Conservation (phyloP, 768 basidiomycete species). For the Polyporus arcularius region DNA sequence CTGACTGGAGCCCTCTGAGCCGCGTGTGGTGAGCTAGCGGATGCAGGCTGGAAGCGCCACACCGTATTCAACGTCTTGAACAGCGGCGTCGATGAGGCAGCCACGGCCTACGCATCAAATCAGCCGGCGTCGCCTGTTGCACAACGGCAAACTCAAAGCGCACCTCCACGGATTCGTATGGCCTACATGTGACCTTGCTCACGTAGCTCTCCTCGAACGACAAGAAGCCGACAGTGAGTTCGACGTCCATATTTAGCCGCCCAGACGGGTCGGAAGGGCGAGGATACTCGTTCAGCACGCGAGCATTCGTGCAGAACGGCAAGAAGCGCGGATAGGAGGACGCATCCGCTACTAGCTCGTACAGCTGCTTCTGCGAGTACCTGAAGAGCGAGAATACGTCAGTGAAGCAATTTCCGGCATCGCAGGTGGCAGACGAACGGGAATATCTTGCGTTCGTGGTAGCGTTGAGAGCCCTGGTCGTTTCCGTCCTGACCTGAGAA, state of each 20-base stretch:
- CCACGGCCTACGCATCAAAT: conserved; percentile 54
- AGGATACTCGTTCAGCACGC: conserved; percentile 49
- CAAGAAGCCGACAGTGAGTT: conserved; percentile 87
- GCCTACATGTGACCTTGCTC: conserved; percentile 79
- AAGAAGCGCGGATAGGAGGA: conserved; percentile 84
- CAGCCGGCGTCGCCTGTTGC: neutral
- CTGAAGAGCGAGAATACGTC: conserved; percentile 39
- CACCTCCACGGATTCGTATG: conserved; percentile 80
- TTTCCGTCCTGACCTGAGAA: conserved; percentile 34
- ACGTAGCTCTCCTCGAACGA: conserved; percentile 86
- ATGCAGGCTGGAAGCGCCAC: conserved; percentile 73
- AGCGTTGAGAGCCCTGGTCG: conserved; percentile 52
- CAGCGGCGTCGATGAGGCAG: conserved; percentile 68
- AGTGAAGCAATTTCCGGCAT: conserved; percentile 8
- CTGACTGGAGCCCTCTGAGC: conserved; percentile 12
- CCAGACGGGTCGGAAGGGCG: conserved; percentile 25
- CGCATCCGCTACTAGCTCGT: conserved; percentile 85
- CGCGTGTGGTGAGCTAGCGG: conserved; percentile 42
- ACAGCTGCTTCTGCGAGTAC: conserved; percentile 77
- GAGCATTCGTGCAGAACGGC: conserved; percentile 82
- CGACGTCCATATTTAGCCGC: conserved; percentile 64
- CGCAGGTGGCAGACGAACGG: conserved; percentile 62
- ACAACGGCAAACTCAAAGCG: conserved; percentile 27
- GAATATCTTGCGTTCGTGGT: conserved; percentile 82
- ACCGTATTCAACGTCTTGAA: conserved; percentile 71